Conservation (phyloP, 2,329 filamentous ascomycete species). For the Botrytis medusae region DNA sequence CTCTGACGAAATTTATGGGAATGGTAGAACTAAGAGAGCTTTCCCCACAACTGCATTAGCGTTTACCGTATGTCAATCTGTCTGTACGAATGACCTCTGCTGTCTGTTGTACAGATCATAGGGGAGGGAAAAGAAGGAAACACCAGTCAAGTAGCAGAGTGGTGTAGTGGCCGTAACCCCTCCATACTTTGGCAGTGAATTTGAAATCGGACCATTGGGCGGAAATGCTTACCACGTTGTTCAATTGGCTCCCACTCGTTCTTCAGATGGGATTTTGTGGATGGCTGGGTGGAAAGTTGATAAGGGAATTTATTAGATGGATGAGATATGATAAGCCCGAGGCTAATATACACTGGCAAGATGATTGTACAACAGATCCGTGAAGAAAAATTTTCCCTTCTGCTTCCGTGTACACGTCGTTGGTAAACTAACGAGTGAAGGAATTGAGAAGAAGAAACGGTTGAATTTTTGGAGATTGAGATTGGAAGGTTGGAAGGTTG, state of each 20-base stretch:
- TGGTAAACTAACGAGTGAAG: too few relatives aligned
- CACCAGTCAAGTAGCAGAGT: neutral
- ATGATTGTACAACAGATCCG: neutral
- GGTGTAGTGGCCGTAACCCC: neutral
- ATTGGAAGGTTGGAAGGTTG: too few relatives aligned
- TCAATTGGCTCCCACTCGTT: slow-evolving; percentile 7
- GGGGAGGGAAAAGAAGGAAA: neutral
- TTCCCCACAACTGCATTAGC: slow-evolving; percentile 16
- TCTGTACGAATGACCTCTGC: slow-evolving; percentile 6
- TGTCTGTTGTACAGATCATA: neutral
- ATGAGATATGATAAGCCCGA: neutral
- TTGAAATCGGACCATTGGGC: neutral
- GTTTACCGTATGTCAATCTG: neutral
- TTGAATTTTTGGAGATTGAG: neutral
- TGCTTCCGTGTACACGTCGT: neutral
- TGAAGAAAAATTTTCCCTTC: neutral
- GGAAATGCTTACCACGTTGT: neutral
- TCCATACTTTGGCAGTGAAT: neutral
- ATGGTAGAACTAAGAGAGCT: slow-evolving; percentile 9
- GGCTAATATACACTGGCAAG: neutral
- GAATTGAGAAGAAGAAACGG: neutral
- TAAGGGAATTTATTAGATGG: neutral
- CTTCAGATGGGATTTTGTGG: neutral
- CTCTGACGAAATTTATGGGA: slow-evolving; percentile 20
- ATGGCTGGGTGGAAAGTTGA: neutral